A percentile compares a stretch with the other conserved stretches of the same genome.
Conservation (phyloP, 2,329 filamentous ascomycete genomes). For the Talaromyces sp. region DNA sequence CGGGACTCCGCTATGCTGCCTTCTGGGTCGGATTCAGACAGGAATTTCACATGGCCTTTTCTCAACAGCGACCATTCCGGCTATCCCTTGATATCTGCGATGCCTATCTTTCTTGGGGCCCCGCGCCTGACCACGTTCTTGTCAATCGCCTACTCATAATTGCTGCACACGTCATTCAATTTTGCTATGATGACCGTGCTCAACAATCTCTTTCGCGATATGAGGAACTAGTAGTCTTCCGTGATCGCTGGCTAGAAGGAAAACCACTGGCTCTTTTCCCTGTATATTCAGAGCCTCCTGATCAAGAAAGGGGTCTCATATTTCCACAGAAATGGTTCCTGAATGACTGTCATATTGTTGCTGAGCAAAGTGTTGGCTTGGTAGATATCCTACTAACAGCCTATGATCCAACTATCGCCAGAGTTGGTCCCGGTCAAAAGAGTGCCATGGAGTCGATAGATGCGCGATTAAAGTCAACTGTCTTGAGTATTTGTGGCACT, state of each 20-base stretch:
- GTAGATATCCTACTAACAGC: slow-evolving; percentile 29
- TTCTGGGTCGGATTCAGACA: slow-evolving; percentile 21
- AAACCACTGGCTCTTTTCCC: slow-evolving; percentile 28
- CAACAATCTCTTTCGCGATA: slow-evolving; percentile 3
- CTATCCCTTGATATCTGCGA: slow-evolving; percentile 7
- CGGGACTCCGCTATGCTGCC: slow-evolving; percentile 12
- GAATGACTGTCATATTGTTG: slow-evolving; percentile 27
- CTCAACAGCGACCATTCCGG: slow-evolving; percentile 9
- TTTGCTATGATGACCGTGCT: slow-evolving; percentile 6
- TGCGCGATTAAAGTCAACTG: slow-evolving; percentile 13
- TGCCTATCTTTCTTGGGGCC: slow-evolving; percentile 6
- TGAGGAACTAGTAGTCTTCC: slow-evolving; percentile 23
- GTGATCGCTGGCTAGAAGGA: slow-evolving; percentile 23
- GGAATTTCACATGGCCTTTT: slow-evolving; percentile 13
- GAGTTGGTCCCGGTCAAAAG: slow-evolving; percentile 23
- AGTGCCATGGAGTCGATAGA: slow-evolving; percentile 10
- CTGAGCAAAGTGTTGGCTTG: slow-evolving; percentile 26
- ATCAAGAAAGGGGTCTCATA: slow-evolving; percentile 20
- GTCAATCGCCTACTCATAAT: slow-evolving; percentile 11
- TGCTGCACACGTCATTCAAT: slow-evolving; percentile 7
- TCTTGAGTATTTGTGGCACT: slow-evolving; percentile 22
- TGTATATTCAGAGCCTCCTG: slow-evolving; percentile 24
- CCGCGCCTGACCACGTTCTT: slow-evolving; percentile 6
- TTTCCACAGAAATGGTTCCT: slow-evolving; percentile 33
- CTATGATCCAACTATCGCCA: slow-evolving; percentile 29